A percentile compares a stretch with the other conserved stretches of the same genome.
Evolutionary conservation across 169 alveolate genomes (phyloP).

Genomic region (Theileria sp.): DNA sequence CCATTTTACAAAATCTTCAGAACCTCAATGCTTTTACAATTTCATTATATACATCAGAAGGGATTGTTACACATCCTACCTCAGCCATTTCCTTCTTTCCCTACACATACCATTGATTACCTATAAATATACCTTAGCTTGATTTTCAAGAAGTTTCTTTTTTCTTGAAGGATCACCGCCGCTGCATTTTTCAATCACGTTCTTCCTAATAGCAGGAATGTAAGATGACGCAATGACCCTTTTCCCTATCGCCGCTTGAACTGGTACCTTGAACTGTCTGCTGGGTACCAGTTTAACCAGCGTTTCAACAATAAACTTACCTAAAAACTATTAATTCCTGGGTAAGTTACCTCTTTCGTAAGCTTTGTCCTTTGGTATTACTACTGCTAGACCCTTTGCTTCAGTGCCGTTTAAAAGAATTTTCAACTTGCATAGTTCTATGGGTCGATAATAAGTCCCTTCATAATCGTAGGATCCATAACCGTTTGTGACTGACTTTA

Average conservation of each 20-base stretch:
- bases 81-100: conserved; percentile 67
- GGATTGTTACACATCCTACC: conserved; percentile 59
- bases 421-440: conserved; percentile 78
- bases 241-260: conserved; percentile 87
- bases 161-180: conserved; percentile 94
- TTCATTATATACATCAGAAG: conserved; percentile 64
- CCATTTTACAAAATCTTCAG: background rate
- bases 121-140: conserved; percentile 78
- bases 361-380: conserved; percentile 79
- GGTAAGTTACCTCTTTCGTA: conserved; percentile 54
- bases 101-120: background rate
- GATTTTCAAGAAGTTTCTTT: conserved; percentile 87
- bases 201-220: conserved; percentile 85
- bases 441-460: conserved; percentile 72
- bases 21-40: conserved; percentile 56
- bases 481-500: conserved; percentile 88
- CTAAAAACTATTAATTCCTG: conserved; percentile 22
- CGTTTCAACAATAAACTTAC: conserved; percentile 74
- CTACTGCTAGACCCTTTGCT: conserved; percentile 84
- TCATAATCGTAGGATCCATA: conserved; percentile 86
- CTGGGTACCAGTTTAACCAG: conserved; percentile 84
- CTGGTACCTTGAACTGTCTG: conserved; percentile 85
- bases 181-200: conserved; percentile 90
- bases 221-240: conserved; percentile 85
- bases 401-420: conserved; percentile 83